Evolutionary conservation across 176 grass and related monocot species (phyloP).

Genomic region (Sorghum bicolor): DNA sequence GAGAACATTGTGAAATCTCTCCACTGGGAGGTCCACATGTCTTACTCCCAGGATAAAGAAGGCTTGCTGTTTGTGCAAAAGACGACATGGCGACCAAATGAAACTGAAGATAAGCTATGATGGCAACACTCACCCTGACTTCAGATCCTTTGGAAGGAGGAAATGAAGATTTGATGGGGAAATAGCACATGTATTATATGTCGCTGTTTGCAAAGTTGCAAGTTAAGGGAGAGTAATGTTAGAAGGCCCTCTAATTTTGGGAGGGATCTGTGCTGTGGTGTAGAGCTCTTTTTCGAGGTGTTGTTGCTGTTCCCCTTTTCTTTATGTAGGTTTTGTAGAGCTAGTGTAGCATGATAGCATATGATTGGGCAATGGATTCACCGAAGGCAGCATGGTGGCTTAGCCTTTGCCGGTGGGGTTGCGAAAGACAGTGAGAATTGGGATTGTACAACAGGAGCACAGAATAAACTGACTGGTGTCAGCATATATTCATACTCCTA

Average conservation of each 20-base stretch:
- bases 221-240: neutral
- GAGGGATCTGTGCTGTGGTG: neutral
- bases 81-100: slow-evolving; percentile 53
- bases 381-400: too few relatives aligned
- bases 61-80: slow-evolving; percentile 72
- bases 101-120: slow-evolving; percentile 41
- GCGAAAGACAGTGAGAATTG: too few relatives aligned
- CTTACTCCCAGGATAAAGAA: slow-evolving; percentile 58
- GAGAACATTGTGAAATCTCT: slow-evolving; percentile 57
- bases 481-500: too few relatives aligned
- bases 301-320: neutral
- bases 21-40: slow-evolving; percentile 61
- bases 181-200: too few relatives aligned
- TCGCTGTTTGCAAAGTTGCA: neutral
- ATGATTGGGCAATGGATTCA: neutral
- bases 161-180: too few relatives aligned
- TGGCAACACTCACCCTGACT: neutral
- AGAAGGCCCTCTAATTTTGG: neutral
- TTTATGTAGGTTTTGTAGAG: neutral
- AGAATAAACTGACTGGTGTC: too few relatives aligned
- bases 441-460: too few relatives aligned
- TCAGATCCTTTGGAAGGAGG: neutral
- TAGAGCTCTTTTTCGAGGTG: neutral
- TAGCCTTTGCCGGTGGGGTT: too few relatives aligned
- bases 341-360: neutral